Conservation (phyloP, 176 grass and related monocot species). For the Juncus inflexus region DNA sequence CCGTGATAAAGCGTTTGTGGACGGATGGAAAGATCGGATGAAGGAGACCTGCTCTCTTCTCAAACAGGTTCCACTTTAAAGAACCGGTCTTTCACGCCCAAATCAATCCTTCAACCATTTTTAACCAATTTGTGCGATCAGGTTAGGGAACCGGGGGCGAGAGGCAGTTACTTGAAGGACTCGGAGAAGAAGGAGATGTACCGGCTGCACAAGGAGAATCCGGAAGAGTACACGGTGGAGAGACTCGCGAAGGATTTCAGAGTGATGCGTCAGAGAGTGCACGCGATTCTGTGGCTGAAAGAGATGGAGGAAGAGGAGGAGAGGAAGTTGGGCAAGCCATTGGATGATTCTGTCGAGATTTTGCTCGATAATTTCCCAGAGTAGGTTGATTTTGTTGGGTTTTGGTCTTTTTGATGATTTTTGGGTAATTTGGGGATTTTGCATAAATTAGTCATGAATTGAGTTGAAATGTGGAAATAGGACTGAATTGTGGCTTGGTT, state of each 20-base stretch:
- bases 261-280: constrained; percentile 92
- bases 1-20: constrained; percentile 44
- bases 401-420: no score
- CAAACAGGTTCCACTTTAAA: constrained; percentile 33
- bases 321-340: constrained; percentile 65
- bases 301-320: constrained; percentile 95
- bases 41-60: constrained; percentile 61
- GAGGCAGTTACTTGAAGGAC: constrained; percentile 81
- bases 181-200: constrained; percentile 97
- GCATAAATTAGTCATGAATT: no score
- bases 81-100: background rate
- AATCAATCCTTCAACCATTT: background rate
- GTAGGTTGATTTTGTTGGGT: constrained; percentile 39
- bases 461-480: no score
- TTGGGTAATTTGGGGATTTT: no score
- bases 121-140: constrained; percentile 9
- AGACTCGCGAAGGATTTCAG: constrained; percentile 89
- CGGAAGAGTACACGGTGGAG: constrained; percentile 70
- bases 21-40: constrained; percentile 53
- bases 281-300: constrained; percentile 95
- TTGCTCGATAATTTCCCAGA: constrained; percentile 87
- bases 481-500: no score
- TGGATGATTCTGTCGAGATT: constrained; percentile 90
- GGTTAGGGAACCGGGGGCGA: constrained; percentile 66
- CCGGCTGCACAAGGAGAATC: constrained; percentile 87